A percentile compares a stretch with the other conserved stretches of the same genome.
These are phyloP conservation scores for Flaveria floridana DNA, from an alignment of 140 eudicot species.

Conservation along the genomic window DNA sequence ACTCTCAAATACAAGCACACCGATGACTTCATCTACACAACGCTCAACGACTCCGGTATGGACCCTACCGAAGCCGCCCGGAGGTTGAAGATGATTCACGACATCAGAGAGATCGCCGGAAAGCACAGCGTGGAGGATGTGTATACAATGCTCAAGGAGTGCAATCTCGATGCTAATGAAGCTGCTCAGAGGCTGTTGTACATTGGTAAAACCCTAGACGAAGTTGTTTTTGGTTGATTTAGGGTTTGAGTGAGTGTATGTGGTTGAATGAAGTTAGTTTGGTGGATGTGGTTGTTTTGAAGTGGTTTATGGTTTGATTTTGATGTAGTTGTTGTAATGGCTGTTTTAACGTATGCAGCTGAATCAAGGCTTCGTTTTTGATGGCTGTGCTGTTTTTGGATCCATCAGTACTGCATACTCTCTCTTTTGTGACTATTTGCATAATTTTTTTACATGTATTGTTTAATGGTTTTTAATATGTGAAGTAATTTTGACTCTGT, in stretches of 20 bases:
- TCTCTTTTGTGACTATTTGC: constrained; percentile 7
- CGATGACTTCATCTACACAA: constrained; percentile 58
- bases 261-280: neutral
- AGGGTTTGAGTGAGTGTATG: constrained; percentile 1
- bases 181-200: constrained; percentile 70
- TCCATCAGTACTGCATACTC: constrained; percentile 13
- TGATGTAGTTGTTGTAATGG: constrained; percentile 5
- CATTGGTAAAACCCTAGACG: constrained; percentile 48
- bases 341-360: constrained; percentile 21
- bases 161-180: constrained; percentile 78
- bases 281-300: neutral
- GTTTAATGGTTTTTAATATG: neutral
- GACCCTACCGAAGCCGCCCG: constrained; percentile 63
- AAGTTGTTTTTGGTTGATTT: neutral
- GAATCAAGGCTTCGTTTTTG: constrained; percentile 7
- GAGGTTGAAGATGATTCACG: constrained; percentile 49
- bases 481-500: constrained; percentile 2
- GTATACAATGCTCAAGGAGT: constrained; percentile 68
- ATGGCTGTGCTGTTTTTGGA: constrained; percentile 17
- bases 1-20: constrained; percentile 46
- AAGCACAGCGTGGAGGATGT: constrained; percentile 69
- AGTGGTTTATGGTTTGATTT: constrained; percentile 10
- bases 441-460: neutral
- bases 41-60: constrained; percentile 71
- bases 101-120: constrained; percentile 67